Percentiles rank a stretch among this genome's conserved stretches.
These are phyloP conservation scores for Stagonosporopsis rhizophila DNA, from an alignment of 2,329 filamentous ascomycete genomes.

Conservation along the genomic window DNA sequence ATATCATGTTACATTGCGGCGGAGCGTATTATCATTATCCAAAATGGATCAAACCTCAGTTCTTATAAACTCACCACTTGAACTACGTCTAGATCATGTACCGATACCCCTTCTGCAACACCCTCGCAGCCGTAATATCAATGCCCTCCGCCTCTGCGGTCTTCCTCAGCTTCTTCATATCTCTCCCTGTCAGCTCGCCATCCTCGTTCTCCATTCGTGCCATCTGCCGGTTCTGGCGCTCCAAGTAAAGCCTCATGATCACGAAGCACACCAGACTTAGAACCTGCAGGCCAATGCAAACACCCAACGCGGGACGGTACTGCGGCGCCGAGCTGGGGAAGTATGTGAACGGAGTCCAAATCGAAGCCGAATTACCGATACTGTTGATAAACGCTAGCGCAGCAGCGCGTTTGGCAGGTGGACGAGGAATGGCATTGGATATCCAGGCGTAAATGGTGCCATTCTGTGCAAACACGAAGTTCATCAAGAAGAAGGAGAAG, in stretches of 20 bases:
- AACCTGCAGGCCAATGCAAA: constrained; percentile 30
- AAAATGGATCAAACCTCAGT: neutral
- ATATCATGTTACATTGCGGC: neutral
- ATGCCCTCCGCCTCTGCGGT: constrained; percentile 62
- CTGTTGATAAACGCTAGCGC: constrained; percentile 64
- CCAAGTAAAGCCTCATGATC: constrained; percentile 25
- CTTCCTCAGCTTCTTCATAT: constrained; percentile 56
- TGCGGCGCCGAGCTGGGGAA: constrained; percentile 25
- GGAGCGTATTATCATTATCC: neutral
- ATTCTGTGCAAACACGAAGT: constrained; percentile 64
- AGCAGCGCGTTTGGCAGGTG: constrained; percentile 62
- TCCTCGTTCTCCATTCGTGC: constrained; percentile 60
- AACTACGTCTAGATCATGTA: constrained; percentile 53
- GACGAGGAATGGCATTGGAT: constrained; percentile 58
- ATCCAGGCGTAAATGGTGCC: constrained; percentile 65
- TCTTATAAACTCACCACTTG: neutral
- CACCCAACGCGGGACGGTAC: constrained; percentile 30
- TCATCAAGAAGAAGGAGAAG: constrained; percentile 63
- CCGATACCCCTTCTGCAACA: constrained; percentile 63
- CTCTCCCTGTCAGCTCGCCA: constrained; percentile 54
- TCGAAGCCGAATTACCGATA: constrained; percentile 60
- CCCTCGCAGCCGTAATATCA: constrained; percentile 57
- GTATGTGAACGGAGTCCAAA: constrained; percentile 56
- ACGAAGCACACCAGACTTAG: constrained; percentile 27
- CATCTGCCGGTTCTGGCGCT: constrained; percentile 58